phyloP scores from a whole-genome alignment of 371 early-diverging fungal species.

The Sporodiniella umbellata region DNA sequence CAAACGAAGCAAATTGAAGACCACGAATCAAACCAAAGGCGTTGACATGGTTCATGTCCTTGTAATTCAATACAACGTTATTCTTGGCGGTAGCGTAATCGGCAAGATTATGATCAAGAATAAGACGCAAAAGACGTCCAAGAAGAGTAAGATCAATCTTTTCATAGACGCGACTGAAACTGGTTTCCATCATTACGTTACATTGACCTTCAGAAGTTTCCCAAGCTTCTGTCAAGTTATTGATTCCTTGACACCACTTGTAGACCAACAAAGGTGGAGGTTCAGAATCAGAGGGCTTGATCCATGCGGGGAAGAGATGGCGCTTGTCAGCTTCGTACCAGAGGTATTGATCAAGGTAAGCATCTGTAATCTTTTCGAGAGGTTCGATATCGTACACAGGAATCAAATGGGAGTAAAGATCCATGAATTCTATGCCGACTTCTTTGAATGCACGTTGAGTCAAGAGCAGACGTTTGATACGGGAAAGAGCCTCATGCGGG shows the following conservation, averaged over 20 bases:
- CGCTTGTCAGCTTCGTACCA: constrained; percentile 95
- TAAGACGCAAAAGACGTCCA: constrained; percentile 90
- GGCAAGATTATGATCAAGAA: constrained; percentile 97
- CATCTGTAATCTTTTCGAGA: constrained; percentile 98
- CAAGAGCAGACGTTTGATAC: constrained; percentile 94
- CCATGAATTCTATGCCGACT: constrained; percentile 99
- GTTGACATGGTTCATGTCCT: constrained; percentile 99
- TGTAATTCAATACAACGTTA: constrained; percentile 96
- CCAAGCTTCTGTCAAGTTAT: constrained; percentile 96
- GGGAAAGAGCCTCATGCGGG: constrained; percentile 91
- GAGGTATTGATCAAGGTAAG: constrained; percentile 97
- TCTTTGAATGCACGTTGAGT: constrained; percentile 99
- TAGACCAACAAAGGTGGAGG: constrained; percentile 95
- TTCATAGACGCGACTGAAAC: constrained; percentile 88
- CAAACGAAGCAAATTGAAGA: constrained; percentile 96
- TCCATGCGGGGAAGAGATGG: constrained; percentile 95
- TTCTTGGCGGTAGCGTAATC: constrained; percentile 99
- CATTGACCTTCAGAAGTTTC: constrained; percentile 89
- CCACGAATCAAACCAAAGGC: constrained; percentile 97
- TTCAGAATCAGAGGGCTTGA: constrained; percentile 97
- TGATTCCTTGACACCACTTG: constrained; percentile 98
- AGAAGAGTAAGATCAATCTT: constrained; percentile 98
- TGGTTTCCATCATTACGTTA: constrained; percentile 94
- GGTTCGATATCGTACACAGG: constrained; percentile 98
- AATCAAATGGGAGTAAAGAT: constrained; percentile 91